Base-by-base conservation (phyloP, 78 protist genomes). In the Polysphondylium violaceum region DNA sequence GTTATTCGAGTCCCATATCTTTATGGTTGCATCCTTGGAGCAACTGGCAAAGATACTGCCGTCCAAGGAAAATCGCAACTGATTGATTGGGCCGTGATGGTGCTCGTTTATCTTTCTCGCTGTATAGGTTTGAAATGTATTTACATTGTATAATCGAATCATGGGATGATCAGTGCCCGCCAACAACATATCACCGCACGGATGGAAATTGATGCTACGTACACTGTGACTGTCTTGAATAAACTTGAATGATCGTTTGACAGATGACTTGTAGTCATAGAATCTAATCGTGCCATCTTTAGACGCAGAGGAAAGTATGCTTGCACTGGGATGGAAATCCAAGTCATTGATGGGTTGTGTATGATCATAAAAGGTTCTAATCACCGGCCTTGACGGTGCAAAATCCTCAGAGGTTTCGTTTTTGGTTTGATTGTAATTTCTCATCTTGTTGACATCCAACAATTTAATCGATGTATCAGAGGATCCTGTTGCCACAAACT, bases 341-440 rank as follows among this genome's bases (percentile, higher is more conserved):
- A 89, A 47, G 63, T 94, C 96, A 38, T 74, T 89, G 31, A 89
- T 81, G 44, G 93, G 94, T 35, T 81, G 76, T 33, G 94, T 68
- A 90, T 94, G 96, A 69, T 90, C 96, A 33, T 94, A 90, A 60
- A 67, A 90, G 16, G 96, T 94, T 61, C 95, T 86, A 23, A 88
- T 40, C 27, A 90, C 94, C 0, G 87, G 95, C 76, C 90, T 44
- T 16, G 93, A 67, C 14, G 85, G 89, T 59, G 94, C 85, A 23
- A 74, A 64, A 61, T 90, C 96, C 40, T 94, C 96, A 3, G 87
- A 68, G 14, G 78, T 72, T 23, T 75, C 92, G 38, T 81, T 71
- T n/a, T 81, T 73, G 2, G 74, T 73, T 71, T 83, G 93, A 69
- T 86, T 87, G 27, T 65, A 87, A 43, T 81, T 68, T n/a, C 77